A percentile compares a stretch with the other conserved stretches of the same genome.
Evolutionary conservation across 2,329 filamentous ascomycete genomes (phyloP).

Genomic region (Penicillium digitatum): DNA sequence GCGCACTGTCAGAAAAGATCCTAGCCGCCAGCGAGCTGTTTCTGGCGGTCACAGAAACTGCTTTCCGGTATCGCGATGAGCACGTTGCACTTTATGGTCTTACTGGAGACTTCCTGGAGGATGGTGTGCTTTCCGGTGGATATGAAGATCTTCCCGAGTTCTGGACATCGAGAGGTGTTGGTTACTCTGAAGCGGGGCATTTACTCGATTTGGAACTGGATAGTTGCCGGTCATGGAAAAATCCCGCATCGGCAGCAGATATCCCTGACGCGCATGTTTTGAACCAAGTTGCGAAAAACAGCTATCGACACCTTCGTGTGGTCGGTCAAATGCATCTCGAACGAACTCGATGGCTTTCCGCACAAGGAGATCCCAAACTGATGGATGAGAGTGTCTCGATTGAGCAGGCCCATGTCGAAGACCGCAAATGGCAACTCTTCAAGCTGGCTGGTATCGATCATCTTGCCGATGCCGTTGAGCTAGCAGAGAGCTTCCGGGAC

Average conservation of each 20-base stretch:
- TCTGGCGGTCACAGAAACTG: constrained; percentile 58
- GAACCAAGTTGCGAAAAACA: constrained; percentile 50
- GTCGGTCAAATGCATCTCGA: constrained; percentile 58
- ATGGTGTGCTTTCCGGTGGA: constrained; percentile 60
- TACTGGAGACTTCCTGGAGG: constrained; percentile 59
- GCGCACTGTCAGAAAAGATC: constrained; percentile 45
- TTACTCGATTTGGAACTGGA: constrained; percentile 42
- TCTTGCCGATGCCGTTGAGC: constrained; percentile 54
- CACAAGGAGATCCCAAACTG: constrained; percentile 49
- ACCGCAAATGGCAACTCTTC: constrained; percentile 47
- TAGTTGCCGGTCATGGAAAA: constrained; percentile 39
- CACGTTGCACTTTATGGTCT: constrained; percentile 72
- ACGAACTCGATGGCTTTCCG: constrained; percentile 55
- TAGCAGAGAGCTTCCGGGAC: constrained; percentile 62
- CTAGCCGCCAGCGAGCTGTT: constrained; percentile 74
- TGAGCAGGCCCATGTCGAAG: constrained; percentile 39
- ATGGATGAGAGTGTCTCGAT: constrained; percentile 50
- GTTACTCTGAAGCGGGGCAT: constrained; percentile 38
- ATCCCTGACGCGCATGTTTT: constrained; percentile 34
- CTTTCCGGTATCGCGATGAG: constrained; percentile 66
- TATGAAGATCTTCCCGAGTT: constrained; percentile 71
- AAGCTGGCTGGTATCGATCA: constrained; percentile 51
- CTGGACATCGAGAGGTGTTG: constrained; percentile 68
- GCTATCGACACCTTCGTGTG: constrained; percentile 54
- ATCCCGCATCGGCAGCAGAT: constrained; percentile 31